Evolutionary conservation across 176 grass and related monocot species (phyloP), one percentile per base, ranked within the genome.

Genomic region (Oryza glumipatula): DNA sequence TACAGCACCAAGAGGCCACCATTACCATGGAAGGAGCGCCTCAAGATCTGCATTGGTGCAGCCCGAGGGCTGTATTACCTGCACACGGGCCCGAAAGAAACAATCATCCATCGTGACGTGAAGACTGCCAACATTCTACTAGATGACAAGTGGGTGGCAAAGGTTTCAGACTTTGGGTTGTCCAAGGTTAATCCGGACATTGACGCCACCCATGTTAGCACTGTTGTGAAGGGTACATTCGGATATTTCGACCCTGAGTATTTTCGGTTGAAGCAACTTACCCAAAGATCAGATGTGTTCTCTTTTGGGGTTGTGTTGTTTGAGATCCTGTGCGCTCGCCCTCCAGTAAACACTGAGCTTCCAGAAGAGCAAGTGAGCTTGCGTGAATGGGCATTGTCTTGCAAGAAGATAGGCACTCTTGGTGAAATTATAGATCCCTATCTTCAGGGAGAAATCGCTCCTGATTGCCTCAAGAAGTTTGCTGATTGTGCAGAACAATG

Each of bases 291-390:
- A 3, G 87, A 89, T 6, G 87, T 89, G 28, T 89, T 80, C 52
- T 89, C 87, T 19, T 84, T 89, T 17, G 87, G 87, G 77, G 87
- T 89, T 30, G 87, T 89, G 38, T 45, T 89, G 70, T 83, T 89
- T 78, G 81, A 89, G 54, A 23, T 78, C 5, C 6, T 89, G 17
- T 89, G 87, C 4, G 81, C 87, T 13, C 72, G 87, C 32, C 87
- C 72, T 5, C 61, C 48, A 17, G 21, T 89, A 61, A 22, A 84
- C 30, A 66, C 43, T 3, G 24, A 21, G 45, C 64, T 88, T 33
- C 80, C 86, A 28, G 81, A 80, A 16, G 86, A 88, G 58, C 86
- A 88, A 76, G 49, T 88, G 16, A 78, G 49, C 73, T 73, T 88
- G 7, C 61, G 78, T 78, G 86, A 88, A 3, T 88, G 86, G 86